Evolutionary conservation across 2,329 filamentous ascomycete species (phyloP).

Genomic region (Apiospora arundinis): DNA sequence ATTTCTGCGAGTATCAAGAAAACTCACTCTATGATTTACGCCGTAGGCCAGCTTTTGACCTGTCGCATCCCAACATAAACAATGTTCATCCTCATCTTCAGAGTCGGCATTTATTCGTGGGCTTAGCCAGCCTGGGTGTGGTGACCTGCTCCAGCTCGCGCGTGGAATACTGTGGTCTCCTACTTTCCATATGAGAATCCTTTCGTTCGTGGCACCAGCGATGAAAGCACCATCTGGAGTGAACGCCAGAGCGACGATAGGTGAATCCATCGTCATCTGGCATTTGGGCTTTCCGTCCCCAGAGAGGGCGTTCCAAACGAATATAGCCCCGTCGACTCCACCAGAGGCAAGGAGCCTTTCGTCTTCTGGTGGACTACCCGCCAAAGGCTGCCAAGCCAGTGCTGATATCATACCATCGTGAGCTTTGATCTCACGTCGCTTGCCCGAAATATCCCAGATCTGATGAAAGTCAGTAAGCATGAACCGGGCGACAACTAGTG

Average conservation of each 20-base stretch:
- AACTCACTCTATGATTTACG: constrained; percentile 65
- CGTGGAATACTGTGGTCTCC: constrained; percentile 63
- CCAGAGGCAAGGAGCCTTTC: constrained; percentile 67
- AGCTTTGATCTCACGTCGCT: constrained; percentile 61
- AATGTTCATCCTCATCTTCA: constrained; percentile 67
- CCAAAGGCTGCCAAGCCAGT: constrained; percentile 66
- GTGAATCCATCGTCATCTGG: constrained; percentile 65
- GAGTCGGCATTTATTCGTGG: constrained; percentile 58
- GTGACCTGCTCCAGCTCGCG: constrained; percentile 63
- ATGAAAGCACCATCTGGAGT: constrained; percentile 69
- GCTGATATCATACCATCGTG: constrained; percentile 65
- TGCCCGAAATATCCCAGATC: constrained; percentile 63
- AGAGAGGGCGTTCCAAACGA: constrained; percentile 66
- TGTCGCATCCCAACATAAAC: constrained; percentile 66
- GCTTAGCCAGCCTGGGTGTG: constrained; percentile 64
- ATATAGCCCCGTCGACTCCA: constrained; percentile 67
- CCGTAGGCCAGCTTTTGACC: constrained; percentile 69
- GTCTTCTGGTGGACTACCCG: constrained; percentile 46
- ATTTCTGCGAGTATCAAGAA: not conserved
- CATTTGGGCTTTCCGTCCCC: constrained; percentile 62
- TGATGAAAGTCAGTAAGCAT: constrained; percentile 32
- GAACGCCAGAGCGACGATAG: constrained; percentile 65
- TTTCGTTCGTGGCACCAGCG: constrained; percentile 64
- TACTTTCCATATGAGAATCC: constrained; percentile 70
- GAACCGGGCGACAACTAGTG: not conserved